Percentiles rank a stretch among this genome's conserved stretches.
Conservation (phyloP, 176 grass and related monocot genomes). For the Ensete ventricosum region DNA sequence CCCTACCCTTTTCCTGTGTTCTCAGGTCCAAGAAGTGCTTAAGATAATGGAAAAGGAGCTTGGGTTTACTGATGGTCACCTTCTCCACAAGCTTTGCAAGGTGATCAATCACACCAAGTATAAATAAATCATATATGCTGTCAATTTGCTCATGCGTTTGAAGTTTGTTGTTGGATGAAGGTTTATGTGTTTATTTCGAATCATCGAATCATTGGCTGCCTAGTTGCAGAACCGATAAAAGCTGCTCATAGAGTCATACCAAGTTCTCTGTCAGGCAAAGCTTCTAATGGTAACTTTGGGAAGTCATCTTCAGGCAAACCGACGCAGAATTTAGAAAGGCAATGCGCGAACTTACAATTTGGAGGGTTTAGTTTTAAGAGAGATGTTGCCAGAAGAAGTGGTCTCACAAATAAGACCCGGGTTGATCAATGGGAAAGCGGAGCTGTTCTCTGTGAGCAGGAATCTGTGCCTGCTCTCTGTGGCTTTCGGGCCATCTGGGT, state of each 20-base stretch:
- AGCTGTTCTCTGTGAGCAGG: conserved; percentile 56
- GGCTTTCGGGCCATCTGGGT: conserved; percentile 93
- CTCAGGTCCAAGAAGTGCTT: conserved; percentile 63
- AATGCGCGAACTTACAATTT: conserved; percentile 46
- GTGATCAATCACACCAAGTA: conserved; percentile 18
- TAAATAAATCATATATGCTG: neutral
- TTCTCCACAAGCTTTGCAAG: conserved; percentile 75
- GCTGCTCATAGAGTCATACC: conserved; percentile 62
- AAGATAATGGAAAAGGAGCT: conserved; percentile 69
- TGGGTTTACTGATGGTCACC: conserved; percentile 51
- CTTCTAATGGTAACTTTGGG: neutral
- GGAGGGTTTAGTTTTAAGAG: conserved; percentile 74
- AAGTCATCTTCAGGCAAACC: neutral
- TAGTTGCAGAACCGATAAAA: conserved; percentile 79
- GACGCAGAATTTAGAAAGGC: conserved; percentile 15
- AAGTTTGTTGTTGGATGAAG: conserved; percentile 10
- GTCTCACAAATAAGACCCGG: conserved; percentile 22
- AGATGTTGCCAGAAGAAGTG: conserved; percentile 39
- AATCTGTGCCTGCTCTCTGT: conserved; percentile 47
- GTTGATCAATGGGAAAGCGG: conserved; percentile 33
- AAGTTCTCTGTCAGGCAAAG: conserved; percentile 11
- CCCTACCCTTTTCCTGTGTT: neutral
- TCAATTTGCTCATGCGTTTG: neutral
- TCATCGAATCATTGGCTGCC: conserved; percentile 70
- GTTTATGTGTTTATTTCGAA: conserved; percentile 77